Base-by-base conservation (phyloP, 208 protist species). In the Endotrypanum monterogeii region DNA sequence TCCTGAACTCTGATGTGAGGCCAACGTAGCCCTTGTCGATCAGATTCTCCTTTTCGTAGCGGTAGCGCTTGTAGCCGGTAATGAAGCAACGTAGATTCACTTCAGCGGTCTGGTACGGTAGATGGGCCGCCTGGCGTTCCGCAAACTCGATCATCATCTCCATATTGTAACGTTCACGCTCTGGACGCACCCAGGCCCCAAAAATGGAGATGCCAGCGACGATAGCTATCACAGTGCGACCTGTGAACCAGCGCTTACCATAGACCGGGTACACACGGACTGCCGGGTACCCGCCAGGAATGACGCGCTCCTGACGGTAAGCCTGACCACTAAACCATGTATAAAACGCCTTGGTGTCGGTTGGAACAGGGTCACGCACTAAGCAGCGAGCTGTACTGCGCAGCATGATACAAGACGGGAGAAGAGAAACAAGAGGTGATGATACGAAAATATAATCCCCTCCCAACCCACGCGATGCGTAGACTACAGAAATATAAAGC, bases 11-110 rank as follows among this genome's bases (percentile, higher is more conserved):
- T 3, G 86, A 91, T 14, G 91, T 97, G 51, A 97, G 81, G n/a
- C 93, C 93, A 7, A 97, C 91, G 75, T 88, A 96, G 41, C 93
- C 93, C 83, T 97, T 95, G 73, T 97, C 91, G 57, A 97, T 88
- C 62, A 97, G 73, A 76, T 91, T 92, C 71, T 97, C 93, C 83
- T 92, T 87, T 74, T 97, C 93, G 72, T 93, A 96, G 52, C 89
- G 83, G 85, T 96, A 82, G 16, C 93, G 91, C 76, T 95, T 95
- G 84, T 97, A 97, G 39, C 81, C 83, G 3, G 89, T 86, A 30
- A 97, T 71, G 67, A 95, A 76, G 67, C 72, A 89, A 67, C 93
- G 89, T 44, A 97, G 78, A 72, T 97, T 86, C 18, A 96, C 80
- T 63, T 97, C 91, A 0, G 90, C 86, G 71, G 93, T 94, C 76